A percentile compares a stretch with the other conserved stretches of the same genome.
Conservation (phyloP, 805 yeast species). For the Candida anglica region DNA sequence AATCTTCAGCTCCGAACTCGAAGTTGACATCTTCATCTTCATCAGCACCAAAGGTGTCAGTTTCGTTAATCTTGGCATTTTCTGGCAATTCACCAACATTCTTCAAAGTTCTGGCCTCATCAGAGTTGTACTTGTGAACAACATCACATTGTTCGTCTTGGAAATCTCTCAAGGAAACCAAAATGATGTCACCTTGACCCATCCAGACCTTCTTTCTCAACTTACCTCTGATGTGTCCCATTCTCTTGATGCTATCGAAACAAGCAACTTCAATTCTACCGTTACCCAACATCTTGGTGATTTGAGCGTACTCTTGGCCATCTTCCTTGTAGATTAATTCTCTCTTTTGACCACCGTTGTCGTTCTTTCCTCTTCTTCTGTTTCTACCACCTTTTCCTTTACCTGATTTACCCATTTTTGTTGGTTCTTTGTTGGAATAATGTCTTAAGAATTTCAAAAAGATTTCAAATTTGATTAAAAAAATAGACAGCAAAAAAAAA, state of each 20-base stretch:
- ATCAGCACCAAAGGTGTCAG: constrained; percentile 94
- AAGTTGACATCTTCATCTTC: constrained; percentile 97
- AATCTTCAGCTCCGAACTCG: constrained; percentile 94
- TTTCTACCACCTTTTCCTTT: constrained; percentile 88
- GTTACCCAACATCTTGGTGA: constrained; percentile 96
- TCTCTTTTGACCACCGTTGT: constrained; percentile 85
- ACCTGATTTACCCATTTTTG: constrained; percentile 66
- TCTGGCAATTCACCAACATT: constrained; percentile 97
- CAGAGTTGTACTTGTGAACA: constrained; percentile 92
- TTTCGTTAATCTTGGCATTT: constrained; percentile 94
- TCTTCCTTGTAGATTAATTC: constrained; percentile 90
- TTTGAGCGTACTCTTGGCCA: constrained; percentile 98
- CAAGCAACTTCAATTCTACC: constrained; percentile 95
- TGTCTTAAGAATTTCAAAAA: too few relatives aligned
- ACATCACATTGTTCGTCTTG: constrained; percentile 98
- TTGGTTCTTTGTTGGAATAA: constrained; percentile 3
- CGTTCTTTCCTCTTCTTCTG: constrained; percentile 99
- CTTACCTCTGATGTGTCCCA: constrained; percentile 98
- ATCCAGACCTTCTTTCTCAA: constrained; percentile 99
- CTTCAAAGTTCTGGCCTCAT: constrained; percentile 96
- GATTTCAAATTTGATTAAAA: constrained; percentile 2
- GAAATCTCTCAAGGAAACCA: constrained; percentile 95
- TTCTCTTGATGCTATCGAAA: constrained; percentile 89
- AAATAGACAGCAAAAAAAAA: constrained; percentile 2
- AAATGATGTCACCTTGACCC: constrained; percentile 96